Conservation (phyloP, 2,329 filamentous ascomycete genomes). For the Cladophialophora carrionii region DNA sequence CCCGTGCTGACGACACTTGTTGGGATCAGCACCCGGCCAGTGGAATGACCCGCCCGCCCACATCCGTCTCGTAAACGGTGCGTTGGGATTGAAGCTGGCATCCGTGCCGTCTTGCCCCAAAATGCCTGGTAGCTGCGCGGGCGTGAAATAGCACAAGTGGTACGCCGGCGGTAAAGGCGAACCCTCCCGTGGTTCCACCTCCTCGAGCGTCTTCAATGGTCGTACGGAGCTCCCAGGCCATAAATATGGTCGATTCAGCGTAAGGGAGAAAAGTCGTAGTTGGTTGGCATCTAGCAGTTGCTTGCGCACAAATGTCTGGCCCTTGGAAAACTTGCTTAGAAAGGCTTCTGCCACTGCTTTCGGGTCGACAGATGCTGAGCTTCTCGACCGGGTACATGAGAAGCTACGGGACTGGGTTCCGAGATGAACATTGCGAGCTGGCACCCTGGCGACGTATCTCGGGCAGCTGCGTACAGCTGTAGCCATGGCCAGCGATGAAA, state of each 20-base stretch:
- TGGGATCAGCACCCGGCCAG: constrained; percentile 48
- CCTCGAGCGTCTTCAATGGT: constrained; percentile 42
- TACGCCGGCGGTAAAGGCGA: constrained; percentile 62
- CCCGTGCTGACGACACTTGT: background rate
- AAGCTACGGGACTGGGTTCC: constrained; percentile 18
- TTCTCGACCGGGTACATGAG: constrained; percentile 12
- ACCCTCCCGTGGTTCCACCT: constrained; percentile 46
- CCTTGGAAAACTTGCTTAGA: constrained; percentile 48
- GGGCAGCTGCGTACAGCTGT: constrained; percentile 10
- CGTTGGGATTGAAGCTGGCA: constrained; percentile 60
- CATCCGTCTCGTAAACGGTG: constrained; percentile 67
- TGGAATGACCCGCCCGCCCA: constrained; percentile 67
- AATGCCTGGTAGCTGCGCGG: constrained; percentile 57
- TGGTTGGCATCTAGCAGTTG: constrained; percentile 66
- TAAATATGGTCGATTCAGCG: constrained; percentile 57
- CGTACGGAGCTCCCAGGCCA: constrained; percentile 46
- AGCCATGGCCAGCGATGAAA: constrained; percentile 5
- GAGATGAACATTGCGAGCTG: background rate
- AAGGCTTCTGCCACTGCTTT: constrained; percentile 41
- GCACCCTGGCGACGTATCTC: background rate
- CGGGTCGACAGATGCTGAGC: constrained; percentile 21
- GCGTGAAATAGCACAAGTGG: constrained; percentile 68
- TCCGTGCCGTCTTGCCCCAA: constrained; percentile 66
- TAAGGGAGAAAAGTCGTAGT: constrained; percentile 63
- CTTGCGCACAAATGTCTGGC: constrained; percentile 48